Evolutionary conservation across 129 eudicot genomes (phyloP).

Genomic region (Escallonia rubra): DNA sequence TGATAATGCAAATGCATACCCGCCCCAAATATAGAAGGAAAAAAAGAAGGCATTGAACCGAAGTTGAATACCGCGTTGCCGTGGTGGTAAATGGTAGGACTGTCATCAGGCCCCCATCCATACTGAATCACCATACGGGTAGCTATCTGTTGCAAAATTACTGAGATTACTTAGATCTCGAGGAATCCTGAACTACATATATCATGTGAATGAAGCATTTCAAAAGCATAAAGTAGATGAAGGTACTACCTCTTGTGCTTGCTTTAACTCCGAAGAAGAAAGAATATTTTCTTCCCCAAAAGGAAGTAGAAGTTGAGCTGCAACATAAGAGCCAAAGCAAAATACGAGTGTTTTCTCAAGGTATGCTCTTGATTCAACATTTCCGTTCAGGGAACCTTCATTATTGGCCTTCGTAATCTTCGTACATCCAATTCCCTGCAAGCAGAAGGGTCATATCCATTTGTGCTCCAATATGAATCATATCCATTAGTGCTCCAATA

Average conservation of each 20-base stretch:
- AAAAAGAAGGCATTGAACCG: neutral
- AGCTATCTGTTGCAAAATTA: slow-evolving; percentile 63
- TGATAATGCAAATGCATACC: no score
- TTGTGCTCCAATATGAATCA: neutral
- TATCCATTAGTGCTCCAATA: neutral
- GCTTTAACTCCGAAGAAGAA: slow-evolving; percentile 67
- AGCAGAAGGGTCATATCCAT: slow-evolving; percentile 1
- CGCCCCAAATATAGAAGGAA: neutral
- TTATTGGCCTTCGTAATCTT: slow-evolving; percentile 69
- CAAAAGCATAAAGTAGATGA: slow-evolving; percentile 8
- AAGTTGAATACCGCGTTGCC: slow-evolving; percentile 61
- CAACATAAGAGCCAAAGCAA: slow-evolving; percentile 86
- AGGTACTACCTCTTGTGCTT: slow-evolving; percentile 76
- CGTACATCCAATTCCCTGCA: slow-evolving; percentile 91
- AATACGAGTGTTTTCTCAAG: slow-evolving; percentile 92
- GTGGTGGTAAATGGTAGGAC: slow-evolving; percentile 69
- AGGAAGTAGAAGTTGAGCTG: slow-evolving; percentile 84
- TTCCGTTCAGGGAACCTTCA: slow-evolving; percentile 53
- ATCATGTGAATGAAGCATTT: slow-evolving; percentile 4
- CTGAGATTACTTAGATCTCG: neutral
- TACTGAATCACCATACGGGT: slow-evolving; percentile 90
- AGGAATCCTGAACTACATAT: neutral
- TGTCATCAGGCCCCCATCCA: slow-evolving; percentile 95
- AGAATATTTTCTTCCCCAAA: slow-evolving; percentile 94
- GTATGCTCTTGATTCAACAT: slow-evolving; percentile 84